Conservation (phyloP, 257 asterid species). For the Parsonsia alboflavescens region DNA sequence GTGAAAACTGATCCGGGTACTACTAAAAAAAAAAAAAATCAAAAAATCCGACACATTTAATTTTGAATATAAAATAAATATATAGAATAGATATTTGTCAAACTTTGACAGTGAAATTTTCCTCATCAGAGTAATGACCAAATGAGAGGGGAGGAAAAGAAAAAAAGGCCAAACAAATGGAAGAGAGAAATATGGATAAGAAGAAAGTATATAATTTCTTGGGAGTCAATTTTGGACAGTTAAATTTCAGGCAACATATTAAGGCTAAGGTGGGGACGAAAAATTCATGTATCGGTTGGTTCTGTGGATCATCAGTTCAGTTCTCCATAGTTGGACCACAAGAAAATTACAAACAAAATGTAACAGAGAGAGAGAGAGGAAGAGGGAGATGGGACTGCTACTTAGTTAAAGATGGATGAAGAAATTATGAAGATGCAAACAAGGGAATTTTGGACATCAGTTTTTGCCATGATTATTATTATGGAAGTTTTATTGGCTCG, state of each 20-base stretch:
- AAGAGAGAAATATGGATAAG: neutral
- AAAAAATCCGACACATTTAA: too few relatives aligned
- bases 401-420: neutral
- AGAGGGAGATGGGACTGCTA: neutral
- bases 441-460: neutral
- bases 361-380: neutral
- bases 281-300: neutral
- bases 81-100: too few relatives aligned
- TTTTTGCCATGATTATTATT: slow-evolving; percentile 1
- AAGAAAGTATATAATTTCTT: neutral
- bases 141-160: neutral
- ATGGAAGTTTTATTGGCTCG: slow-evolving; percentile 1
- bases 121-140: neutral
- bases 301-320: too few relatives aligned
- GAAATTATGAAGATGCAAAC: neutral
- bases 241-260: neutral
- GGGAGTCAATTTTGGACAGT: neutral
- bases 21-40: too few relatives aligned
- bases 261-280: slow-evolving; percentile 3
- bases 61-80: too few relatives aligned
- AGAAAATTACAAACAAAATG: slow-evolving; percentile 7
- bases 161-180: neutral
- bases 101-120: too few relatives aligned
- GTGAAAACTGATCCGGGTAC: too few relatives aligned
- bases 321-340: too few relatives aligned